phyloP scores from a whole-genome alignment of 257 asterid species.

The Solanum sitiens region DNA sequence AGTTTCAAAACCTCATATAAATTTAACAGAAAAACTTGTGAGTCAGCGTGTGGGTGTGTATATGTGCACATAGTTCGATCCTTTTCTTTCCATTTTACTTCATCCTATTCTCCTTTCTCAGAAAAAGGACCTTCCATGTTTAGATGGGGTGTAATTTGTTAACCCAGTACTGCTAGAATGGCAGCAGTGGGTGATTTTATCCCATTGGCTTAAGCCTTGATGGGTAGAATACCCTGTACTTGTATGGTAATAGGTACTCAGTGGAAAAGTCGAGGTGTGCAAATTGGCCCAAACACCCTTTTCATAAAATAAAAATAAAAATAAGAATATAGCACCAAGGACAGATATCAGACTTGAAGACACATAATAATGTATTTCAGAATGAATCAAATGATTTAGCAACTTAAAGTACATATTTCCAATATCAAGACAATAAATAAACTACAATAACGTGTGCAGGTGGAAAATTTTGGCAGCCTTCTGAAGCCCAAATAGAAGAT shows the following conservation, averaged over 20 bases:
- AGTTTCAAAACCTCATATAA: neutral
- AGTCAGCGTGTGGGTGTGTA: neutral
- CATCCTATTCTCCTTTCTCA: neutral
- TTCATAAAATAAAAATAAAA: neutral
- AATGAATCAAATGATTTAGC: neutral
- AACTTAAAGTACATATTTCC: neutral
- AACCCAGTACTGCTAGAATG: neutral
- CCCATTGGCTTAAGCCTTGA: neutral
- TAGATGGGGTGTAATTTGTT: neutral
- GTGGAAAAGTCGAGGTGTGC: neutral
- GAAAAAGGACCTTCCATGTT: neutral
- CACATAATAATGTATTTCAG: neutral
- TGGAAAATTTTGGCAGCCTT: neutral
- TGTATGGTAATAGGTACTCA: neutral
- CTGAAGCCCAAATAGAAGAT: neutral
- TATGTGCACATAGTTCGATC: neutral
- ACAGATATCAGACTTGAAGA: neutral
- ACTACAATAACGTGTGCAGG: neutral
- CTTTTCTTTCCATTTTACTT: neutral
- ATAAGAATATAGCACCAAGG: neutral
- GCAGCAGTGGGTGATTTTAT: neutral
- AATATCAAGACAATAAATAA: neutral
- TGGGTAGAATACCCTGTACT: neutral
- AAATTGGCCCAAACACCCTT: neutral
- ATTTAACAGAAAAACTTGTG: neutral